A percentile compares a stretch with the other conserved stretches of the same genome.
Conservation (phyloP, 352 stramenopile genomes). For the Pythium myriotylum region DNA sequence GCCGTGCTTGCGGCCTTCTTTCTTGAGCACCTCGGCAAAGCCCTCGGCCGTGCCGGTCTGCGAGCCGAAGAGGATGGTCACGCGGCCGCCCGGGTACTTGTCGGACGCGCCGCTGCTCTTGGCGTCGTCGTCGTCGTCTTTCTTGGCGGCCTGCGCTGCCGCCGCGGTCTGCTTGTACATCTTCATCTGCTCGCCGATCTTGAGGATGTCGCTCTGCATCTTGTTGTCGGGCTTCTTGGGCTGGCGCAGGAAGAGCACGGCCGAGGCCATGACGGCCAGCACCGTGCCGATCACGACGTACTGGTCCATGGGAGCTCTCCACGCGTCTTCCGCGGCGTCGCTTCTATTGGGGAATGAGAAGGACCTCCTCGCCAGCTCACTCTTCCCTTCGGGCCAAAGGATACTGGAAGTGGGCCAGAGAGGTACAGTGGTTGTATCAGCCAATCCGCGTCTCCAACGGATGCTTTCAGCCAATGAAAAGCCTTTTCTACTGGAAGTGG, state of each 20-base stretch:
- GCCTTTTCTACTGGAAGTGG: background rate
- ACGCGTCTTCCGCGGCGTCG: background rate
- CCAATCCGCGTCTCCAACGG: no score
- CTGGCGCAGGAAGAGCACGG: conserved; percentile 62
- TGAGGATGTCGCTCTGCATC: conserved; percentile 64
- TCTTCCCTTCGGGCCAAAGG: background rate
- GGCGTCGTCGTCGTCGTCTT: background rate
- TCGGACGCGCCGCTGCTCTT: no score
- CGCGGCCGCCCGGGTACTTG: conserved; percentile 61
- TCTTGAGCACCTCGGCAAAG: conserved; percentile 94
- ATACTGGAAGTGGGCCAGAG: background rate
- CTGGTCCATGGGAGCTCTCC: conserved; percentile 40
- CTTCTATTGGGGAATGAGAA: background rate
- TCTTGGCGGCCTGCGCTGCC: conserved; percentile 19
- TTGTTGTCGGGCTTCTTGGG: conserved; percentile 60
- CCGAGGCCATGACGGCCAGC: conserved; percentile 63
- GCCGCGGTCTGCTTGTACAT: conserved; percentile 72
- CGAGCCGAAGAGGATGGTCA: conserved; percentile 96
- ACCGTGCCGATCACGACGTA: conserved; percentile 73
- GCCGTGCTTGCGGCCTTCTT: conserved; percentile 87
- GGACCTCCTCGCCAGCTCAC: background rate
- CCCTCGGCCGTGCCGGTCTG: conserved; percentile 98
- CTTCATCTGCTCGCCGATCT: conserved; percentile 79
- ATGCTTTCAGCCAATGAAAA: background rate
- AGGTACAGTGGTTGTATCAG: background rate